A percentile compares a stretch with the other conserved stretches of the same genome.
phyloP scores from a whole-genome alignment of 306 rosid species.

The Gleditsia sinensis region DNA sequence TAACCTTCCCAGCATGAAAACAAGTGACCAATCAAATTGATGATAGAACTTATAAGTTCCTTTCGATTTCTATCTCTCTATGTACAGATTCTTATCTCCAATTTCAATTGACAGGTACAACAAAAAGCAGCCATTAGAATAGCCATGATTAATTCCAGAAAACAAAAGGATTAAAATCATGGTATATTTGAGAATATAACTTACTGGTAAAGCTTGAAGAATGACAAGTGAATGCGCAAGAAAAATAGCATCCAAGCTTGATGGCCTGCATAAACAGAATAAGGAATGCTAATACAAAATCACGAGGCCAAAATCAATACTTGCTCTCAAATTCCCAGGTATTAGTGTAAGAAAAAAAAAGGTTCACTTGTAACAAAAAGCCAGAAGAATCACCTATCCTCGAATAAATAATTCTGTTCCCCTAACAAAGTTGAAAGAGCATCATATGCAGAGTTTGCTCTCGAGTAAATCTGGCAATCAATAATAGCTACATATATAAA shows the following conservation, averaged over 20 bases:
- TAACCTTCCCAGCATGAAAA: not conserved
- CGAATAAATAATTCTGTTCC: slow-evolving; percentile 67
- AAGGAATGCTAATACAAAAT: slow-evolving; percentile 28
- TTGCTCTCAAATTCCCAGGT: slow-evolving; percentile 6
- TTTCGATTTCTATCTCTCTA: not conserved
- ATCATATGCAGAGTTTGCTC: slow-evolving; percentile 70
- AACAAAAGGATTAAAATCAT: slow-evolving; percentile 4
- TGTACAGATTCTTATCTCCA: slow-evolving; percentile 10
- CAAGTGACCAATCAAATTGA: not conserved
- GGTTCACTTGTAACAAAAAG: not conserved
- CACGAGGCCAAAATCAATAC: slow-evolving; percentile 4
- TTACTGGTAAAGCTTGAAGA: slow-evolving; percentile 90
- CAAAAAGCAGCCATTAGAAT: not conserved
- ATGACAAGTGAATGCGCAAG: slow-evolving; percentile 73
- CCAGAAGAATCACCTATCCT: slow-evolving; percentile 63
- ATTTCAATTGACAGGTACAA: not conserved
- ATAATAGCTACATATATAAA: slow-evolving; percentile 35
- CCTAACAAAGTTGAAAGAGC: slow-evolving; percentile 77
- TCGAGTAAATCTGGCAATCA: slow-evolving; percentile 70
- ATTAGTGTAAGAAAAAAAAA: not conserved
- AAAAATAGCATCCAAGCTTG: slow-evolving; percentile 92
- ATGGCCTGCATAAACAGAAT: slow-evolving; percentile 63
- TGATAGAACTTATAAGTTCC: not conserved
- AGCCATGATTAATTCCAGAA: not conserved
- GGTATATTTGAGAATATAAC: slow-evolving; percentile 37